Evolutionary conservation across 345 rosid genomes (phyloP).

Genomic region (Dipteronia sinensis): DNA sequence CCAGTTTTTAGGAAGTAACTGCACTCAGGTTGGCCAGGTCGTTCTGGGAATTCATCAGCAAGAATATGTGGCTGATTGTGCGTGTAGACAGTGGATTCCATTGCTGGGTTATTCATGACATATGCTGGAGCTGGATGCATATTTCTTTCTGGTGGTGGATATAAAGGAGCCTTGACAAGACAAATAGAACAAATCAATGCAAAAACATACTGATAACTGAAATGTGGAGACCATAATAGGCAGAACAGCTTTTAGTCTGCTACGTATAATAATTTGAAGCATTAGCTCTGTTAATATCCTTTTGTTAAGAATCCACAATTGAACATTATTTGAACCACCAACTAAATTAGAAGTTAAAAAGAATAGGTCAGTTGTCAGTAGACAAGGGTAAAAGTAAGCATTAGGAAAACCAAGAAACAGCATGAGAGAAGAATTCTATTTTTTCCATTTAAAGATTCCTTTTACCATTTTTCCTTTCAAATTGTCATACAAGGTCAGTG

Average conservation of each 20-base stretch:
- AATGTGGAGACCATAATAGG: conserved; percentile 4
- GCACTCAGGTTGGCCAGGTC: conserved; percentile 95
- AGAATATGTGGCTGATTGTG: conserved; percentile 50
- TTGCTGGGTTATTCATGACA: conserved; percentile 38
- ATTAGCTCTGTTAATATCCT: not conserved
- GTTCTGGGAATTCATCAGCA: conserved; percentile 83
- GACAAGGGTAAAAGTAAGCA: not conserved
- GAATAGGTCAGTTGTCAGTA: not conserved
- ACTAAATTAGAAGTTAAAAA: not conserved
- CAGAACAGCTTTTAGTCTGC: not conserved
- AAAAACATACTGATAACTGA: not conserved
- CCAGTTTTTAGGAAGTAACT: conserved; percentile 77
- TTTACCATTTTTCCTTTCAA: not conserved
- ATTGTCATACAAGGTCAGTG: not conserved
- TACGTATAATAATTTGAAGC: not conserved
- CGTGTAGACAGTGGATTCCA: conserved; percentile 45
- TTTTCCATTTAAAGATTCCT: not conserved
- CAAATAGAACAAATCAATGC: conserved; percentile 19
- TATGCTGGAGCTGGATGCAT: conserved; percentile 51
- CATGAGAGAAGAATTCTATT: not conserved
- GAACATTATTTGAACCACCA: not conserved
- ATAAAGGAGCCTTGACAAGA: conserved; percentile 56
- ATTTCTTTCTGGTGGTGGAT: conserved; percentile 52
- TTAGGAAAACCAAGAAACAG: not conserved
- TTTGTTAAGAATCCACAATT: not conserved